Base-by-base conservation (phyloP, 441 rosid genomes). In the Croton setiger region DNA sequence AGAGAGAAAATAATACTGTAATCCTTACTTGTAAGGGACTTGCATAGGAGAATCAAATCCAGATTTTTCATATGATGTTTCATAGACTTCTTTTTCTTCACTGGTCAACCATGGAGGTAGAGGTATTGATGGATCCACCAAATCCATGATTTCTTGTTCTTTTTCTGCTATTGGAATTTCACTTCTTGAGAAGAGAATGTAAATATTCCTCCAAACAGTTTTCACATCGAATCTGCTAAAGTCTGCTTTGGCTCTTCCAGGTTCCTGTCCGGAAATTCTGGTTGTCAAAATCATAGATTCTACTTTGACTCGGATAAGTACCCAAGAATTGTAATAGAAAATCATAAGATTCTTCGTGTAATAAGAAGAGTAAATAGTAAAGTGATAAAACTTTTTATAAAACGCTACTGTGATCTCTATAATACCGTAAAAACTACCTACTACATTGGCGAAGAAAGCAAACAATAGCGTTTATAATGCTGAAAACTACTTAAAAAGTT, bases 91-190 rank as follows among this genome's bases (percentile, higher is more conserved):
- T 37, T 76, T 60, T 59, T 81, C 82, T 49, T 76, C 75, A 18
- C 41, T 36, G 8, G 65, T 68, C 60, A 78, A 47, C 79, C 82
- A 74, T 23, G 70, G 67, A 0, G 80, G 80, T 33, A 70, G 66
- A 35, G 77, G 72, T 5, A 74, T 63, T 5, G 75, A 74, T 18
- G 79, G 78, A 47, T 69, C 70, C 23, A 78, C 82, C 74, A 81
- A 20, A 53, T 79, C 80, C 82, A 81, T 71, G 10, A 78, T 74
- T 72, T 81, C 84, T 64, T 73, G 43, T 8, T 78, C 64, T 52
- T 63, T 62, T 13, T 53, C 71, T 1, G 84, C 84, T 36, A 52
- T 63, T 8, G 80, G 84, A 36, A 79, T 67, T 44, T 81, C 82
- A 49, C 75, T 74, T 67, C 72, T 65, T 43, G 81, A 79, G 66